A percentile compares a stretch with the other conserved stretches of the same genome.
These are phyloP conservation scores for Paecilomyces sp. DNA, from an alignment of 2,329 filamentous ascomycete genomes.

Conservation along the genomic window DNA sequence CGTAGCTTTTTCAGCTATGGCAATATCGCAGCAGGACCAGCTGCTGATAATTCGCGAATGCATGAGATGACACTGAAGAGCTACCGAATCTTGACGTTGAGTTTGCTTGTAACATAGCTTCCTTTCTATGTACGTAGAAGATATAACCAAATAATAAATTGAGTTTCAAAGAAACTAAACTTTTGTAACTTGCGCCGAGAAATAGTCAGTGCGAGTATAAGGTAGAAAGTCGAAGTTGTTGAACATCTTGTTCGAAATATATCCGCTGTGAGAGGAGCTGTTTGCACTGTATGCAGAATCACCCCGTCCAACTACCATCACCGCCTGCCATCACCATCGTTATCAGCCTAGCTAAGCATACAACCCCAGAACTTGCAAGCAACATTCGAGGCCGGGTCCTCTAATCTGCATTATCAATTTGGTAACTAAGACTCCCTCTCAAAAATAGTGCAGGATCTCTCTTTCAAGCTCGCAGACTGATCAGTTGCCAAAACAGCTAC, in stretches of 20 bases:
- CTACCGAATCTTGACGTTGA: no score
- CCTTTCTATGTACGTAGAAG: no score
- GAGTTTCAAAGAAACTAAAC: no score
- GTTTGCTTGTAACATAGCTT: no score
- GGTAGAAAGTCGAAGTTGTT: background rate
- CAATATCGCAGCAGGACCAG: no score
- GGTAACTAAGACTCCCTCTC: background rate
- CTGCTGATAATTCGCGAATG: no score
- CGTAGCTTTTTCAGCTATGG: no score
- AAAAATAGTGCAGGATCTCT: no score
- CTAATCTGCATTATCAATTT: background rate
- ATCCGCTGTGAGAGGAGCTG: background rate
- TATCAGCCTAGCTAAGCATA: background rate
- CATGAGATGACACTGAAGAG: no score
- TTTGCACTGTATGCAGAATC: background rate
- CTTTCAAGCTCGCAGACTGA: background rate
- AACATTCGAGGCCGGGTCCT: background rate
- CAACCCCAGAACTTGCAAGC: background rate
- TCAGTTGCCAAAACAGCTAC: background rate
- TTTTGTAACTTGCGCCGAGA: no score
- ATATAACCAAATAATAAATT: no score
- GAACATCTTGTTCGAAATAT: background rate
- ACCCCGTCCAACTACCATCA: background rate
- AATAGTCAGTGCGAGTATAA: no score
- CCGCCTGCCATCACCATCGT: background rate